Percentiles rank a stretch among this genome's conserved stretches.
These are phyloP conservation scores for Thielaviopsis ethacetica DNA, from an alignment of 2,329 filamentous ascomycete species.

Conservation along the genomic window DNA sequence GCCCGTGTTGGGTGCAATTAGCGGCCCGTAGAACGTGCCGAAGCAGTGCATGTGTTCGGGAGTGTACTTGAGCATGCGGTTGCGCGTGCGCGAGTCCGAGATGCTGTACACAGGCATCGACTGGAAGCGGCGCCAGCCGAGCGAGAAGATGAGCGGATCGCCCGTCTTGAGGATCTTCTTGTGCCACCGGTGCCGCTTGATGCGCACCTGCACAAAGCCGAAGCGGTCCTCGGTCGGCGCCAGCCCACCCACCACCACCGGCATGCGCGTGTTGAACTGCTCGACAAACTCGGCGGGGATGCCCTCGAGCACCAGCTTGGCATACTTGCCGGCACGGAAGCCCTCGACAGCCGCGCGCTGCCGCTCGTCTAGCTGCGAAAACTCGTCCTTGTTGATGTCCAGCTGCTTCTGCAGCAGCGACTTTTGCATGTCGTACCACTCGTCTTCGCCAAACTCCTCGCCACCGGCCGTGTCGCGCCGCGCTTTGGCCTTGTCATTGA, in stretches of 20 bases:
- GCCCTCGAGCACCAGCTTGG: slow-evolving; percentile 72
- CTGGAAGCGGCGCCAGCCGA: slow-evolving; percentile 94
- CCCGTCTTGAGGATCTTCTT: slow-evolving; percentile 98
- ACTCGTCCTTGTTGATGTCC: slow-evolving; percentile 91
- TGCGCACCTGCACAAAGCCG: slow-evolving; percentile 85
- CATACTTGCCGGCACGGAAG: slow-evolving; percentile 82
- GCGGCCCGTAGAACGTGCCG: slow-evolving; percentile 83
- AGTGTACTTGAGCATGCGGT: slow-evolving; percentile 97
- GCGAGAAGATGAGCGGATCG: slow-evolving; percentile 89
- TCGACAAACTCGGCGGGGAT: slow-evolving; percentile 82
- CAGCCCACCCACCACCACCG: slow-evolving; percentile 80
- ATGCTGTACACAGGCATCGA: slow-evolving; percentile 86
- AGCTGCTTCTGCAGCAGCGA: slow-evolving; percentile 87
- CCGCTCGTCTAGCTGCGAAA: slow-evolving; percentile 68
- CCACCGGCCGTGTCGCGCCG: slow-evolving; percentile 50
- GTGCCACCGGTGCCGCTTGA: slow-evolving; percentile 97
- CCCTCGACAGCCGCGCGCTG: slow-evolving; percentile 78
- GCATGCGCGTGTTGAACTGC: slow-evolving; percentile 66
- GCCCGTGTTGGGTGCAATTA: slow-evolving; percentile 88
- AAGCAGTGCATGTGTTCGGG: slow-evolving; percentile 99
- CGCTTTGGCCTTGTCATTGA: slow-evolving; percentile 71
- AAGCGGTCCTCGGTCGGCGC: slow-evolving; percentile 89
- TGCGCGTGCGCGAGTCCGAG: slow-evolving; percentile 79
- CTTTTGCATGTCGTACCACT: slow-evolving; percentile 98
- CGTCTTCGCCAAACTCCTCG: slow-evolving; percentile 86